phyloP scores from a whole-genome alignment of 78 protist species.

The Dictyostelium discoideum region dicty_2.7 NC_007090.3:3903501-3904000 shows the following conservation, averaged over 20 bases:
- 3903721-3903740: neutral
- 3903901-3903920: neutral
- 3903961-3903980: no score
- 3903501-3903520: no score
- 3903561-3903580: neutral
- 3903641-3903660: neutral
- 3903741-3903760: neutral
- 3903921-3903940: neutral
- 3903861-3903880: slow-evolving; percentile 30
- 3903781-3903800: slow-evolving; percentile 6
- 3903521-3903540: neutral
- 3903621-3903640: no score
- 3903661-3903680: slow-evolving; percentile 15
- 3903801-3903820: neutral
- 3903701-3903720: neutral
- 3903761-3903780: slow-evolving; percentile 53
- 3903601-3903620: no score
- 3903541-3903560: neutral
- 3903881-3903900: neutral
- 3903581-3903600: no score
- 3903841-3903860: slow-evolving; percentile 26
- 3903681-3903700: slow-evolving; percentile 72
- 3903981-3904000: no score
- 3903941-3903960: neutral
- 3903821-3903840: slow-evolving; percentile 5